Base-by-base conservation (phyloP, 2,329 filamentous ascomycete species). In the Calonectria crousiana region DNA sequence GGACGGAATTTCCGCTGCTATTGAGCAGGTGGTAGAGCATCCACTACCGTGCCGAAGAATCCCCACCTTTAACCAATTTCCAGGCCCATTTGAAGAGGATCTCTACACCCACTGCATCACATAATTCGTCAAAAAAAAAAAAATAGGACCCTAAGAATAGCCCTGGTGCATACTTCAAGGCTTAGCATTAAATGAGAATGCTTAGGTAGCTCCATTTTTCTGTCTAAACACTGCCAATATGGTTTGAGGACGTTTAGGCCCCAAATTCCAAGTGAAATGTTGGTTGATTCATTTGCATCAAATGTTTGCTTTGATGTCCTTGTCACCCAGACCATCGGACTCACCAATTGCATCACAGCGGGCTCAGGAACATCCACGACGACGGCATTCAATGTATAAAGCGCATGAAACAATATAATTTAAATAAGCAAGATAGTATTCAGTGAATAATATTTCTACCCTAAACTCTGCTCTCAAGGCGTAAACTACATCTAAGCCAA, bases 371-470 rank as follows among this genome's bases (percentile, higher is more conserved):
- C 13, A 23, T 47, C 1, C 18, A 47, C 3, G 9, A n/a, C 20
- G 44, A 47, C 23, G 20, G 20, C 9, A 3, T 47, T 47, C 9
- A 9, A 10, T 1, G 23, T n/a, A 3, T n/a, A 8, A 47, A 4
- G 23, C 1, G 20, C 41, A 11, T n/a, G 2, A 11, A n/a, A 47
- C 11, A 10, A 10, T n/a, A 47, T 47, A 3, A 6, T 47, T 23
- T 6, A 6, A 13, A 8, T 13, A 0, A 23, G 1, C 1, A 47
- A 13, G 3, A 23, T 1, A 1, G 2, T 23, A 47, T 23, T 6
- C 3, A 23, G 10, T 2, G n/a, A 47, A 13, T 47, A 13, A 13
- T 13, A 47, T 47, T n/a, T 23, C 8, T n/a, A 13, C n/a, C 20
- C 9, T 47, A 9, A 10, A n/a, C 10, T 47, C 18, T 9, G 20